Conservation (phyloP, 257 asterid genomes). For the Solanum sejunctum region DNA sequence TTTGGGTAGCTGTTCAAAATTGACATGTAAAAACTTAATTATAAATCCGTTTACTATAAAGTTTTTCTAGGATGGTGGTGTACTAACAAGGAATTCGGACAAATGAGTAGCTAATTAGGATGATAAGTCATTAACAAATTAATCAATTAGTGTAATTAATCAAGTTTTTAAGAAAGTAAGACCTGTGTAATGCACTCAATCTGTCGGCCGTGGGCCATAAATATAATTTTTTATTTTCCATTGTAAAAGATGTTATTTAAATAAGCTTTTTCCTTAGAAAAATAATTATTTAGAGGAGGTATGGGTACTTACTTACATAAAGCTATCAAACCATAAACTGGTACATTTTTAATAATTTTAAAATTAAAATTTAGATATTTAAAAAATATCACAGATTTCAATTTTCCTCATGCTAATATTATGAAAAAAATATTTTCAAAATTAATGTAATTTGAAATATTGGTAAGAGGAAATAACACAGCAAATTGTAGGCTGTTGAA, state of each 20-base stretch:
- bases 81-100: neutral
- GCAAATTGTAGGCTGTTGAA: neutral
- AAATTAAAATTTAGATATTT: no score
- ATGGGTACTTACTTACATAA: neutral
- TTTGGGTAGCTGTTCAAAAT: neutral
- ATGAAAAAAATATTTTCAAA: neutral
- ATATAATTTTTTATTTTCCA: no score
- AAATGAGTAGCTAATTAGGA: neutral
- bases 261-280: neutral
- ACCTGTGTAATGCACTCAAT: neutral
- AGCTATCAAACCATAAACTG: neutral
- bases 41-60: neutral
- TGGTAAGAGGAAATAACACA: neutral
- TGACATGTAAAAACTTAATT: neutral
- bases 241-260: neutral
- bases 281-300: neutral
- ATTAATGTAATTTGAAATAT: neutral
- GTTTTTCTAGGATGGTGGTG: neutral
- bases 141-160: neutral
- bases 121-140: neutral
- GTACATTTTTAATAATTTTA: no score
- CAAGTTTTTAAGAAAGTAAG: neutral
- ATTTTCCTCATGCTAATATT: neutral
- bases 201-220: neutral
- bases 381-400: no score